A percentile compares a stretch with the other conserved stretches of the same genome.
These are phyloP conservation scores for Trichoderma sp. DNA, from an alignment of 2,329 filamentous ascomycete species.

Conservation along the genomic window DNA sequence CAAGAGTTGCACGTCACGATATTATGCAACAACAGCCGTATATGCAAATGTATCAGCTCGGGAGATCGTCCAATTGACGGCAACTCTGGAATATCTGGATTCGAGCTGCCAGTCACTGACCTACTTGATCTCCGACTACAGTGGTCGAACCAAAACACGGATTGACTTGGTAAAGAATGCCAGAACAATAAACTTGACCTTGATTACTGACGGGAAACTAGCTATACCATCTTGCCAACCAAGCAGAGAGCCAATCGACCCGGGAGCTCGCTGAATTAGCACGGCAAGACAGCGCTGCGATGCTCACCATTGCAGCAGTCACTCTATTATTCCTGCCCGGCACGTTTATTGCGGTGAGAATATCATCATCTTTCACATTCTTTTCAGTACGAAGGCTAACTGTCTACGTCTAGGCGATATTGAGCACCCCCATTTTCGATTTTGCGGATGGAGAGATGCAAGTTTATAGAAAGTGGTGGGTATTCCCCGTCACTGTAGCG, in stretches of 20 bases:
- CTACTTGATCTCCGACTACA: background rate
- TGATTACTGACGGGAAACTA: background rate
- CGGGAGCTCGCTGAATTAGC: background rate
- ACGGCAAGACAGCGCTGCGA: constrained; percentile 46
- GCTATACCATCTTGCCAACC: background rate
- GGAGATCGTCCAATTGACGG: background rate
- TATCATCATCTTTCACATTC: background rate
- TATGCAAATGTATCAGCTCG: no score
- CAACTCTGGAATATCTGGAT: background rate
- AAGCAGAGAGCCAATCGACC: background rate
- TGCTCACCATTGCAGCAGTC: constrained; percentile 51
- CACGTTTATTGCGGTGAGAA: constrained; percentile 44
- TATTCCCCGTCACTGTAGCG: background rate
- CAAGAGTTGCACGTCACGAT: background rate
- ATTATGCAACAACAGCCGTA: background rate
- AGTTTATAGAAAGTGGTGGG: background rate
- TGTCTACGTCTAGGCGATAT: constrained; percentile 32
- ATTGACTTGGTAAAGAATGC: background rate
- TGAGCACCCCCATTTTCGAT: constrained; percentile 46
- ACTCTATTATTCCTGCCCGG: constrained; percentile 50
- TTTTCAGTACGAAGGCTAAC: background rate
- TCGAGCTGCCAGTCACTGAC: background rate
- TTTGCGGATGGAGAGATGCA: constrained; percentile 24
- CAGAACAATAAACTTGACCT: fast-evolving
- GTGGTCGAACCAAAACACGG: background rate